These are phyloP conservation scores for Ceratorhiza oryzae-sativae DNA, from an alignment of 1,284 basidiomycete genomes.

Conservation along the genomic window DNA sequence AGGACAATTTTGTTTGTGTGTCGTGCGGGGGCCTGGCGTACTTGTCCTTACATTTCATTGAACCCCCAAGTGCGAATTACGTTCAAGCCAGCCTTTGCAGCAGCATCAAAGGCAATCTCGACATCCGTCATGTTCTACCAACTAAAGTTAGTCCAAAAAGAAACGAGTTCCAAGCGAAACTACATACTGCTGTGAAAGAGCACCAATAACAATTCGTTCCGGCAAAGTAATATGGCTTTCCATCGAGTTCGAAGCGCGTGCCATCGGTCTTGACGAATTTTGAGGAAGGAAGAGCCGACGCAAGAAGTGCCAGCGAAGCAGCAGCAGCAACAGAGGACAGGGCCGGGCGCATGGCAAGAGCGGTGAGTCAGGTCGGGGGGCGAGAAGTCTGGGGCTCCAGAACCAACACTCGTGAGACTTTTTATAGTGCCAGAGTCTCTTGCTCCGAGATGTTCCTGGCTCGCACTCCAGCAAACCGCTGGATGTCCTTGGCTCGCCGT, in stretches of 20 bases:
- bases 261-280: constrained; percentile 35
- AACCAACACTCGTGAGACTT: background rate
- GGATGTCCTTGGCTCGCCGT: constrained; percentile 6
- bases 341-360: constrained; percentile 21
- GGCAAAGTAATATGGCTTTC: constrained; percentile 57
- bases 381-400: constrained; percentile 33
- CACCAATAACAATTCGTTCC: constrained; percentile 67
- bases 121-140: constrained; percentile 41
- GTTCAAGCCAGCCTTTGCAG: constrained; percentile 46
- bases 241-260: constrained; percentile 40
- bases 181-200: constrained; percentile 44
- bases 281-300: constrained; percentile 19
- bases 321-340: constrained; percentile 14
- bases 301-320: constrained; percentile 30
- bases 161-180: background rate
- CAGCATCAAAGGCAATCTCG: constrained; percentile 41
- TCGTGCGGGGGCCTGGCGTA: too few relatives aligned
- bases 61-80: constrained; percentile 50
- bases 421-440: background rate
- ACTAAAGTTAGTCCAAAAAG: background rate
- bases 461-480: background rate
- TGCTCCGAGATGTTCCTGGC: constrained; percentile 23
- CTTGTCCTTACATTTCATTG: constrained; percentile 37
- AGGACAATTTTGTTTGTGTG: background rate
- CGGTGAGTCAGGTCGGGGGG: background rate